Percentiles rank a stretch among this genome's conserved stretches.
Evolutionary conservation across 164 flowering plant genomes (phyloP).

Genomic region (Sedum album): DNA sequence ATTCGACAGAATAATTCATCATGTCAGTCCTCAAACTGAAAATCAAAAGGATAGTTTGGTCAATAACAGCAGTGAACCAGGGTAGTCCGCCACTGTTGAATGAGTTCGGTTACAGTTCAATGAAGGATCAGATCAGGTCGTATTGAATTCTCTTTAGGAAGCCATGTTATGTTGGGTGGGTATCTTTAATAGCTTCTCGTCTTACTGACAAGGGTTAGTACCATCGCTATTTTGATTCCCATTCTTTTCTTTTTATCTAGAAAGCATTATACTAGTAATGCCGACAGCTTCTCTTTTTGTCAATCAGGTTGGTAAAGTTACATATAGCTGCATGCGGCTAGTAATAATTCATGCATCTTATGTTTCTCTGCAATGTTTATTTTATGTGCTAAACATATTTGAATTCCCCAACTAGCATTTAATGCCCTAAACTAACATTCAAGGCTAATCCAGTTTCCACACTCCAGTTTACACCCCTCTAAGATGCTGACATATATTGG

Average conservation of each 20-base stretch:
- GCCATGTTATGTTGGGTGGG: not conserved
- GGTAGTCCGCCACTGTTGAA: too few relatives aligned
- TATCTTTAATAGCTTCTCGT: not conserved
- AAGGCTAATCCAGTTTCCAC: not conserved
- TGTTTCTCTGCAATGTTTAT: not conserved
- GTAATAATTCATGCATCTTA: not conserved
- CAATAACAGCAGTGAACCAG: too few relatives aligned
- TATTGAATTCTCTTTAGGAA: constrained; percentile 1
- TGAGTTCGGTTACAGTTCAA: not conserved
- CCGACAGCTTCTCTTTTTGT: constrained; percentile 2
- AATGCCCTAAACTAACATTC: constrained; percentile 5
- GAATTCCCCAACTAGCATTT: constrained; percentile 2
- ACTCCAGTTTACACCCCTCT: not conserved
- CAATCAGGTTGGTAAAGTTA: constrained; percentile 3
- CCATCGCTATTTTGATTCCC: not conserved
- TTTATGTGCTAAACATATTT: not conserved
- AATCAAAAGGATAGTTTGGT: too few relatives aligned
- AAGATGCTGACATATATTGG: not conserved
- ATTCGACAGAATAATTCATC: too few relatives aligned
- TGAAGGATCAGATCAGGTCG: not conserved
- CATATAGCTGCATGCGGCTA: constrained; percentile 5
- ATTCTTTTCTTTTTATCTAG: not conserved
- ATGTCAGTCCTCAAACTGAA: too few relatives aligned
- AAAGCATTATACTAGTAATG: not conserved
- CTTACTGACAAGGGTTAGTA: not conserved